Evolutionary conservation across 208 protist genomes (phyloP).

Genomic region (Leishmania major): DNA sequence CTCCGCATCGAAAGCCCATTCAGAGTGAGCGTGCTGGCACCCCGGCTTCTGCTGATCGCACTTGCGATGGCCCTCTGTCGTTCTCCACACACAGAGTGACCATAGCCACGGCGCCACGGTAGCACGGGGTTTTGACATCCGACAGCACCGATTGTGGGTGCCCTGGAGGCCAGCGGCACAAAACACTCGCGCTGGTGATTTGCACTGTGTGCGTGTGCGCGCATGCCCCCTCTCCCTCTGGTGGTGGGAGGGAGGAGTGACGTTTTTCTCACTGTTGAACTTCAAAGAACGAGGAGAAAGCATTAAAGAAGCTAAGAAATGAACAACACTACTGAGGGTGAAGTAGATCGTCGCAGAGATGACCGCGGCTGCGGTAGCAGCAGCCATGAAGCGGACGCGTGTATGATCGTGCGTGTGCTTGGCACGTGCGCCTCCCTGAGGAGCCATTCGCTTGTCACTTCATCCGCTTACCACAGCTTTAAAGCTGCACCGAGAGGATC

Average conservation of each 20-base stretch:
- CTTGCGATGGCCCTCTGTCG: neutral
- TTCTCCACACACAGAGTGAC: neutral
- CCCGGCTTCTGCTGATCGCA: too few relatives aligned
- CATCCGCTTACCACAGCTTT: too few relatives aligned
- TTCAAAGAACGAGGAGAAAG: neutral
- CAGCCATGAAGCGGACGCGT: neutral
- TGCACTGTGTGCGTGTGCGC: neutral
- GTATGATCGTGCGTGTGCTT: neutral
- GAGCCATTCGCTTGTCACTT: neutral
- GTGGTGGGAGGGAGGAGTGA: neutral
- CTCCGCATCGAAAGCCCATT: neutral
- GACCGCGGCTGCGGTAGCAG: neutral
- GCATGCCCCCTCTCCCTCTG: neutral
- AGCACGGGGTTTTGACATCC: neutral
- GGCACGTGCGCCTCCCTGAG: neutral
- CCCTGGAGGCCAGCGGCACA: neutral
- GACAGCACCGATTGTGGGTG: neutral
- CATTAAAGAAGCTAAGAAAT: slow-evolving; percentile 2
- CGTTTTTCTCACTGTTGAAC: neutral
- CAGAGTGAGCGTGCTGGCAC: too few relatives aligned
- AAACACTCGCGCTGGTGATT: neutral
- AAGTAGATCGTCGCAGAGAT: neutral
- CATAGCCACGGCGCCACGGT: neutral
- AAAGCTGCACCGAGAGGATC: slow-evolving; percentile 1
- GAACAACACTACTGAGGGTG: neutral